Evolutionary conservation across 2,329 filamentous ascomycete species (phyloP), one percentile per base, ranked within the genome.

Genomic region (Epichloe gansuensis): DNA sequence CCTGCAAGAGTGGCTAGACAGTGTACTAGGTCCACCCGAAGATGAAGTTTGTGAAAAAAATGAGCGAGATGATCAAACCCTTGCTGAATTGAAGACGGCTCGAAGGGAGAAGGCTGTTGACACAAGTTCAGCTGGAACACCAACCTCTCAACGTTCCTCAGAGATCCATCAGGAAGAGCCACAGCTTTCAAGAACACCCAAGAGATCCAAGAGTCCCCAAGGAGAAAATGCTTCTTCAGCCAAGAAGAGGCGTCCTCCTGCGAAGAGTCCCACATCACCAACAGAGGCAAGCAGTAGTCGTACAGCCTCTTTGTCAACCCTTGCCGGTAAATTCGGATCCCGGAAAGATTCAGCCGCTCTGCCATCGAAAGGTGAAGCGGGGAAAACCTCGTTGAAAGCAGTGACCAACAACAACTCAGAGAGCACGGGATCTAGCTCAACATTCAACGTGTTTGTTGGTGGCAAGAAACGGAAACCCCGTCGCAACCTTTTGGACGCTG

Each of bases 381-480:
- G 9, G 31, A 36, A 43, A 17, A 31, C 21, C 40, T 21, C 27
- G 11, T 25, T 40, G 5, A 38, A 38, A 31, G 35, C 31, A 27
- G 27, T 9, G 4, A 23, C 25, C 3, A 45, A 15, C 27, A 39
- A 35, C 12, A 38, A 12, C n/a, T 12, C 50, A 13, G 13, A 23
- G 3, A 45, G 15, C 31, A 23, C 13, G 15, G 41, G 21, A 7
- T 3, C 5, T 13, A 31, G 21, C 17, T 47, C 43, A 5, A 55
- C 51, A 31, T 51, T 51, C 34, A 79, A 78, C 53, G 68, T 78
- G 1, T 78, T 78, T 47, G 55, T 61, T 6, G 66, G 66, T 9
- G 74, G 75, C 2, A 74, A 65, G 52, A 61, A 57, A 27, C 63
- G 58, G 34, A 74, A 69, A 54, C 58, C 59, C 21, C 65, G 70